A percentile compares a stretch with the other conserved stretches of the same genome.
These are phyloP conservation scores for Phytophthora pisi DNA, from an alignment of 352 stramenopile species.

Conservation along the genomic window DNA sequence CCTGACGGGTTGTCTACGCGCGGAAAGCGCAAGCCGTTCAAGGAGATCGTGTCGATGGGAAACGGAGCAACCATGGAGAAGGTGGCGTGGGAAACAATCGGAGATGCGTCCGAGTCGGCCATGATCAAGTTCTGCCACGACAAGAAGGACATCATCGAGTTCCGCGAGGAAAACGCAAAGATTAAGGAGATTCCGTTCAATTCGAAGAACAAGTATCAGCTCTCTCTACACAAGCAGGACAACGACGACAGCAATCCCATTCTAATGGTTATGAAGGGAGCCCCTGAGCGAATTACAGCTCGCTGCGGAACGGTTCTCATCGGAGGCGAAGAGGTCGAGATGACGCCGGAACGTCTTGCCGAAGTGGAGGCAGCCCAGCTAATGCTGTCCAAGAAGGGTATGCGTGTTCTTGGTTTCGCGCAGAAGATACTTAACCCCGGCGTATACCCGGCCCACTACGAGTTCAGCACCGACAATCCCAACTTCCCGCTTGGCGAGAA, in stretches of 20 bases:
- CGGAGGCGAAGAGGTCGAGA: conserved; percentile 70
- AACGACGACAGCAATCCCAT: conserved; percentile 70
- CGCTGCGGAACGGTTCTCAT: conserved; percentile 89
- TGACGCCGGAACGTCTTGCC: conserved; percentile 92
- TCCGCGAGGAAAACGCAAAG: conserved; percentile 63
- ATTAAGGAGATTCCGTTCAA: conserved; percentile 88
- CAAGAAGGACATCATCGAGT: conserved; percentile 82
- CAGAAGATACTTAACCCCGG: conserved; percentile 61
- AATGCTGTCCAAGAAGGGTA: conserved; percentile 68
- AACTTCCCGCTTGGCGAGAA: conserved; percentile 88
- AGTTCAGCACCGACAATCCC: conserved; percentile 77
- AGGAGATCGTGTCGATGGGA: conserved; percentile 49
- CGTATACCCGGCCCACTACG: conserved; percentile 59
- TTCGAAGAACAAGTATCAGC: conserved; percentile 87
- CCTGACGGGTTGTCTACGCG: conserved; percentile 50
- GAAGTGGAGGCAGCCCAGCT: conserved; percentile 60
- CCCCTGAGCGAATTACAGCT: conserved; percentile 94
- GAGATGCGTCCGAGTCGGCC: conserved; percentile 77
- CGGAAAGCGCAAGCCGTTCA: conserved; percentile 65
- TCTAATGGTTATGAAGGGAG: conserved; percentile 95
- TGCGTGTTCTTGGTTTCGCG: conserved; percentile 70
- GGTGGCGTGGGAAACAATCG: conserved; percentile 72
- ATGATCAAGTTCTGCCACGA: conserved; percentile 91
- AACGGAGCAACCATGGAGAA: conserved; percentile 53
- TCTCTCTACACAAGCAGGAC: conserved; percentile 83